Percentiles rank a stretch among this genome's conserved stretches.
Evolutionary conservation across 2,329 filamentous ascomycete genomes (phyloP).

Genomic region (Aquanectria penicillioides): DNA sequence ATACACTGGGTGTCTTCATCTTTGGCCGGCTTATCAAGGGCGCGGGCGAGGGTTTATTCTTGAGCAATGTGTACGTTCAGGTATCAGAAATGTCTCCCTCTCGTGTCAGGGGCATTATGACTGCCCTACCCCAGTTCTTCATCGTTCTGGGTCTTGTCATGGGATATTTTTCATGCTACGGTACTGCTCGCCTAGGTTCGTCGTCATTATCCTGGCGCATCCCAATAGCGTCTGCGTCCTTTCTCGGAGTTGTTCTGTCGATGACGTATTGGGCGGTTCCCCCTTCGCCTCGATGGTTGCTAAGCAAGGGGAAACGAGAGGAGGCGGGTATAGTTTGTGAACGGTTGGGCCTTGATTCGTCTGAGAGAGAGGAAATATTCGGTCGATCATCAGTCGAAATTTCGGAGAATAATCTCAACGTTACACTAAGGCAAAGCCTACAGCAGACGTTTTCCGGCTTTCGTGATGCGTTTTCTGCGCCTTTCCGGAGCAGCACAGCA

Average conservation of each 20-base stretch:
- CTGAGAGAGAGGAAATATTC: constrained; percentile 52
- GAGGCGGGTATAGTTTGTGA: constrained; percentile 54
- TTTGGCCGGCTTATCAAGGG: constrained; percentile 65
- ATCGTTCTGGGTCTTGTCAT: constrained; percentile 60
- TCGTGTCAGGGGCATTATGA: constrained; percentile 59
- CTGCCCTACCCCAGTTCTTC: constrained; percentile 63
- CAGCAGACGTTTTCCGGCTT: constrained; percentile 44
- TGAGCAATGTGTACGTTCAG: constrained; percentile 62
- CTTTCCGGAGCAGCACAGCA: constrained; percentile 55
- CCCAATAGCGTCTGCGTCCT: constrained; percentile 56
- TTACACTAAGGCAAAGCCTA: too few species aligned
- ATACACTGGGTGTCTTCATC: constrained; percentile 60
- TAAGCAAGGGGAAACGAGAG: constrained; percentile 51
- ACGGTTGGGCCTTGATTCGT: constrained; percentile 55
- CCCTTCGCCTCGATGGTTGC: constrained; percentile 66
- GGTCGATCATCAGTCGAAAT: constrained; percentile 28
- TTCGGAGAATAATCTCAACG: too few species aligned
- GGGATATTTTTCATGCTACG: constrained; percentile 71
- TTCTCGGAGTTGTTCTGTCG: constrained; percentile 37
- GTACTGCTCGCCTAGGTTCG: constrained; percentile 60
- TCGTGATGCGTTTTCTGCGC: constrained; percentile 45
- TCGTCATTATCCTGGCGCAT: too few species aligned
- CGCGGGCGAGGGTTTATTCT: constrained; percentile 65
- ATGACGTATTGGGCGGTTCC: constrained; percentile 53
- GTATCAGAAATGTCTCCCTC: constrained; percentile 69